Conservation (phyloP, 1,139 yeast genomes). For the Sugiyamaella sp. region DNA sequence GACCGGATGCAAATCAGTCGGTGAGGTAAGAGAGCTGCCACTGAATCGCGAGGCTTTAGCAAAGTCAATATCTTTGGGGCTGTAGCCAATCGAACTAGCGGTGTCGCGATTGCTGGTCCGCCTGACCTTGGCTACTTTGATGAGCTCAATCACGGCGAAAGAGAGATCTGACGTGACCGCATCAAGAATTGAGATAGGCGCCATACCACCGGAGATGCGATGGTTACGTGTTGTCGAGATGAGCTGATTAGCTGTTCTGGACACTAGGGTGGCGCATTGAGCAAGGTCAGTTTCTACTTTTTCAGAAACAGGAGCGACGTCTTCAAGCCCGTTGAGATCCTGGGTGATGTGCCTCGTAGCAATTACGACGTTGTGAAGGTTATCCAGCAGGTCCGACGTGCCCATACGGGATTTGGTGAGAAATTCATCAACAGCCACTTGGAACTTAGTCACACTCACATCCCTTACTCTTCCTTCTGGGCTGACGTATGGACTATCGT, state of each 20-base stretch:
- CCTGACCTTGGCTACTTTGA: slow-evolving; percentile 52
- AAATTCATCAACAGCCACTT: slow-evolving; percentile 41
- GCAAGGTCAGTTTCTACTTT: slow-evolving; percentile 36
- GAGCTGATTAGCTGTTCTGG: slow-evolving; percentile 74
- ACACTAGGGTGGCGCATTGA: slow-evolving; percentile 47
- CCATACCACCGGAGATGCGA: slow-evolving; percentile 60
- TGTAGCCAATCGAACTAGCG: neutral
- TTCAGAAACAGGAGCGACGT: slow-evolving; percentile 15
- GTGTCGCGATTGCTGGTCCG: slow-evolving; percentile 7
- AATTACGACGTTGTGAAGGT: slow-evolving; percentile 42
- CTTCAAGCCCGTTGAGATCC: slow-evolving; percentile 44
- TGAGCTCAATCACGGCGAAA: slow-evolving; percentile 71
- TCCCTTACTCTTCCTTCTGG: slow-evolving; percentile 36
- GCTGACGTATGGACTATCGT: slow-evolving; percentile 31
- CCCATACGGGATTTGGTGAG: slow-evolving; percentile 36
- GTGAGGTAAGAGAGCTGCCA: slow-evolving; percentile 1
- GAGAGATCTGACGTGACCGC: slow-evolving; percentile 78
- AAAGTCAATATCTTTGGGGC: slow-evolving; percentile 4
- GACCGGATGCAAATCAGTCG: slow-evolving; percentile 19
- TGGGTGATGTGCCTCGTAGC: slow-evolving; percentile 43
- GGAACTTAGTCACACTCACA: slow-evolving; percentile 37
- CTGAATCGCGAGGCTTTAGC: slow-evolving; percentile 1
- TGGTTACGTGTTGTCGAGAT: slow-evolving; percentile 80
- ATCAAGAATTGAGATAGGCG: slow-evolving; percentile 76
- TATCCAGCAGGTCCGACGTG: slow-evolving; percentile 35